These are phyloP conservation scores for Sphagnurus paluster DNA, from an alignment of 1,284 basidiomycete genomes.

Conservation along the genomic window DNA sequence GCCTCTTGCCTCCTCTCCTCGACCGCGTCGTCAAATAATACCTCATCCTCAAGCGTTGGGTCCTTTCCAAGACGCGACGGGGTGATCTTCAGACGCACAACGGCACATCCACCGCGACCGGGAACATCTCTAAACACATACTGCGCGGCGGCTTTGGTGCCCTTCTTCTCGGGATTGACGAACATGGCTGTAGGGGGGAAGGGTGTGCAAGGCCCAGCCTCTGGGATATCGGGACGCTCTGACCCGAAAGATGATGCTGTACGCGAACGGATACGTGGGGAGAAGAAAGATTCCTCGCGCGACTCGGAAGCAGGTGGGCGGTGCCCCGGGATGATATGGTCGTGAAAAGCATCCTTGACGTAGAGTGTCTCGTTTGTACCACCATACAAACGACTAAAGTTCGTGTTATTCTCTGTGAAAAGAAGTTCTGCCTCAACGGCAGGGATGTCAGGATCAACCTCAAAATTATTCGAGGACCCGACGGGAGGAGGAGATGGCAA, in stretches of 20 bases:
- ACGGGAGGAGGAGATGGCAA: slow-evolving; percentile 91
- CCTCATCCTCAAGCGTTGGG: slow-evolving; percentile 83
- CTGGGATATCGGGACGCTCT: slow-evolving; percentile 31
- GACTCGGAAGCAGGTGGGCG: slow-evolving; percentile 55
- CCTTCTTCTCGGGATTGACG: slow-evolving; percentile 85
- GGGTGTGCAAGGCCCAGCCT: slow-evolving; percentile 55
- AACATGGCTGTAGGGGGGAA: slow-evolving; percentile 56
- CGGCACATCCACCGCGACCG: slow-evolving; percentile 89
- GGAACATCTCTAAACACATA: slow-evolving; percentile 89
- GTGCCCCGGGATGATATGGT: slow-evolving; percentile 89
- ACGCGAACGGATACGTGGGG: slow-evolving; percentile 48
- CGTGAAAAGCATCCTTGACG: slow-evolving; percentile 99
- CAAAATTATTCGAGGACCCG: slow-evolving; percentile 61
- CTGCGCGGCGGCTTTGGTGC: slow-evolving; percentile 93
- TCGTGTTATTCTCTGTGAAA: slow-evolving; percentile 98
- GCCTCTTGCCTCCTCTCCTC: slow-evolving; percentile 91
- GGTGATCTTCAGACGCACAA: slow-evolving; percentile 93
- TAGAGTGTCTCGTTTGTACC: slow-evolving; percentile 82
- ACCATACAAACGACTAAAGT: slow-evolving; percentile 89
- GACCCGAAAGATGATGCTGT: slow-evolving; percentile 44
- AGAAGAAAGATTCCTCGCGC: slow-evolving; percentile 41
- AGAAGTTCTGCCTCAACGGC: slow-evolving; percentile 80
- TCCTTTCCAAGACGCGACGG: slow-evolving; percentile 76
- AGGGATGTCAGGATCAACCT: slow-evolving; percentile 60
- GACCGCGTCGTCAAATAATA: slow-evolving; percentile 84